A percentile compares a stretch with the other conserved stretches of the same genome.
Conservation (phyloP, 176 grass and related monocot species). For the barley (Hordeum vulgare) region MorexV3_pseudomolecules_assembly NC_058521.1:247659244-247659743, state of each 20-base stretch:
- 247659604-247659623: neutral
- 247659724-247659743: neutral
- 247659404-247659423: neutral
- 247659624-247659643: neutral
- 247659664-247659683: neutral
- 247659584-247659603: neutral
- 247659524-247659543: neutral
- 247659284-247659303: neutral
- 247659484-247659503: neutral
- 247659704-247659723: neutral
- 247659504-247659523: slow-evolving; percentile 1
- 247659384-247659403: slow-evolving; percentile 1
- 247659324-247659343: neutral
- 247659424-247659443: neutral
- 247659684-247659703: slow-evolving; percentile 3
- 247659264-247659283: slow-evolving; percentile 11
- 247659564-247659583: slow-evolving; percentile 5
- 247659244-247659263: neutral
- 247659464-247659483: neutral
- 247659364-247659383: slow-evolving; percentile 1
- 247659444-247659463: neutral
- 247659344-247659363: neutral
- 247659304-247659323: neutral
- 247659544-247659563: slow-evolving; percentile 2
- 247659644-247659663: slow-evolving; percentile 1